These are phyloP conservation scores for Talaromyces piceae DNA, from an alignment of 2,329 filamentous ascomycete species.

Conservation along the genomic window DNA sequence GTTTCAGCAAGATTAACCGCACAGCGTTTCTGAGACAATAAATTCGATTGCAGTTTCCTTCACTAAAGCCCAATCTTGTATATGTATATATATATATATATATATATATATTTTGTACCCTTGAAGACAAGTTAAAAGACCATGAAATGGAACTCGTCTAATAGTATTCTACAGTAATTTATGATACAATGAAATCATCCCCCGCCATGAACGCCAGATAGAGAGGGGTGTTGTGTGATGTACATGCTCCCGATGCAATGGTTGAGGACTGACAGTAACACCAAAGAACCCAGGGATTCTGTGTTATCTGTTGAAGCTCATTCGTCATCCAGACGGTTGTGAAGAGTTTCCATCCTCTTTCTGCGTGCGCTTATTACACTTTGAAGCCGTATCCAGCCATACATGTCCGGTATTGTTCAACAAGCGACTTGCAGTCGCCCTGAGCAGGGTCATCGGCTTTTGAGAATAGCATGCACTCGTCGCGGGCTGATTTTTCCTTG, in stretches of 20 bases:
- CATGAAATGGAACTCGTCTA: neutral
- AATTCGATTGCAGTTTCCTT: too few relatives aligned
- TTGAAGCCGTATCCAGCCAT: slow-evolving; percentile 94
- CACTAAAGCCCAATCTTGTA: too few relatives aligned
- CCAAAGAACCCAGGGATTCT: neutral
- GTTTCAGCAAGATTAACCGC: too few relatives aligned
- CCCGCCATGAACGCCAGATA: neutral
- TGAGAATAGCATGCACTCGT: slow-evolving; percentile 99
- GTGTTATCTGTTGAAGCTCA: neutral
- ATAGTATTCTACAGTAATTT: neutral
- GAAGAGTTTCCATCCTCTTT: neutral
- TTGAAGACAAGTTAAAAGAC: too few relatives aligned
- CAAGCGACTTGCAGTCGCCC: slow-evolving; percentile 71
- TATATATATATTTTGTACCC: too few relatives aligned
- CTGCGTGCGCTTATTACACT: slow-evolving; percentile 17
- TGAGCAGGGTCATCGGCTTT: slow-evolving; percentile 67
- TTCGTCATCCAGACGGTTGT: too few relatives aligned
- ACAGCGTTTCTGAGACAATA: too few relatives aligned
- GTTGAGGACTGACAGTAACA: neutral
- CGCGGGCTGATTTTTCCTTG: slow-evolving; percentile 81
- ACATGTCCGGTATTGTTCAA: slow-evolving; percentile 80
- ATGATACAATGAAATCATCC: neutral
- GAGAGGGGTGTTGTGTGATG: slow-evolving; percentile 10
- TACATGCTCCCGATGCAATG: slow-evolving; percentile 4
- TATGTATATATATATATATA: too few relatives aligned